Evolutionary conservation across 192 early-diverging fungal genomes (phyloP), one percentile per base, ranked within the genome.

Genomic region (Backusella australiensis): DNA sequence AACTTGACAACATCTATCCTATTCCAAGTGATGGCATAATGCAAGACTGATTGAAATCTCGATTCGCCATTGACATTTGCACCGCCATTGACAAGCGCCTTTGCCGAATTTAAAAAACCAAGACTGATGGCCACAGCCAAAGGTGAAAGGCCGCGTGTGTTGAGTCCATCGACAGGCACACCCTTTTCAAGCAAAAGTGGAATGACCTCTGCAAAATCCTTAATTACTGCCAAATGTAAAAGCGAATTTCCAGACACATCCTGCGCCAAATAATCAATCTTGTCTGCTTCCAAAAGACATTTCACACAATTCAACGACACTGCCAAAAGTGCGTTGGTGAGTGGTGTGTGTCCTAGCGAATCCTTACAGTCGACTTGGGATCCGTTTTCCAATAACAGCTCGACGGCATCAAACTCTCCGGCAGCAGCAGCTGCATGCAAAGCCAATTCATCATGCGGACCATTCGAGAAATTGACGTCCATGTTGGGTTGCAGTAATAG

Each of bases 21-120:
- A 71, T 83, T 83, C 82, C 82, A 83, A 14, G 56, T 71, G 1
- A 83, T 71, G 3, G 82, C 82, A 72, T 78, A 70, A 68, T 83
- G 82, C 5, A 83, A 41, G 15, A 83, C 63, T 0, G 82, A 75
- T 6, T 44, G 49, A 52, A 69, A 80, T 17, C 71, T 39, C 14
- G 71, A 36, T 46, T 56, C 44, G 23, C 53, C 67, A 38, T 83
- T 74, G 4, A 80, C 59, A 66, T 83, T 70, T 6, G 82, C 78
- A 5, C 82, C 82, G 21, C 41, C n/a, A 1, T 34, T 63, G 1
- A 83, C 34, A 17, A 83, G 46, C 8, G 39, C 39, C 29, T 63
- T 52, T 35, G 73, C 73, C 5, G 59, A 23, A 17, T 71, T 56
- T 15, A 35, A 39, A 59, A 76, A 67, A 1, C 79, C 76, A 3